A percentile compares a stretch with the other conserved stretches of the same genome.
phyloP scores from a whole-genome alignment of 345 rosid genomes.

The Schrenkiella parvula region DNA sequence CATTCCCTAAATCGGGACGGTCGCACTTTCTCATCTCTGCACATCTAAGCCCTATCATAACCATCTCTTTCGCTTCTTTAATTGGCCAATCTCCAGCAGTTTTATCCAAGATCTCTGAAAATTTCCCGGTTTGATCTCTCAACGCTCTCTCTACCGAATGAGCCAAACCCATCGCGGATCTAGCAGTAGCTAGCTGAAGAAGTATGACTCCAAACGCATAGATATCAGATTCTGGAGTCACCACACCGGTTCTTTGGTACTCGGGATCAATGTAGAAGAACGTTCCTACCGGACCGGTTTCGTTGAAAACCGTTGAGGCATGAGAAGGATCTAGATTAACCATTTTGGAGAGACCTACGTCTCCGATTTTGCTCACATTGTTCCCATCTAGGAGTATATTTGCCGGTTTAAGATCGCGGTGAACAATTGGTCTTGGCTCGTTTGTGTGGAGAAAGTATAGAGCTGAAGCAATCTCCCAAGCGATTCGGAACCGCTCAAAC shows the following conservation, averaged over 20 bases:
- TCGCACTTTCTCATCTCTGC: slow-evolving; percentile 72
- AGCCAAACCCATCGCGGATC: slow-evolving; percentile 65
- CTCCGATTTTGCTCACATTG: slow-evolving; percentile 85
- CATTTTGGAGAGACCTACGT: slow-evolving; percentile 77
- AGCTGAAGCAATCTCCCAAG: slow-evolving; percentile 86
- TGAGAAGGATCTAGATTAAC: slow-evolving; percentile 41
- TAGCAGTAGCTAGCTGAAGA: slow-evolving; percentile 70
- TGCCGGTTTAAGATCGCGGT: slow-evolving; percentile 90
- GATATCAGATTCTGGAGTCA: slow-evolving; percentile 71
- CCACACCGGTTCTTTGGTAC: slow-evolving; percentile 74
- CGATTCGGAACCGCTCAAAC: slow-evolving; percentile 69
- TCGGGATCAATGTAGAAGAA: slow-evolving; percentile 86
- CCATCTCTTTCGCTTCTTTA: slow-evolving; percentile 66
- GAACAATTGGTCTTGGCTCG: slow-evolving; percentile 72
- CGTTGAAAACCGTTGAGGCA: slow-evolving; percentile 41
- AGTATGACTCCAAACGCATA: slow-evolving; percentile 85
- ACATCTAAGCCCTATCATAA: slow-evolving; percentile 60
- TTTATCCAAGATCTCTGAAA: slow-evolving; percentile 55
- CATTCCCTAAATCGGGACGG: slow-evolving; percentile 62
- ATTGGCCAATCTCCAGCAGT: slow-evolving; percentile 78
- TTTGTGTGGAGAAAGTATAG: slow-evolving; percentile 70
- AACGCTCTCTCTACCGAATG: slow-evolving; percentile 67
- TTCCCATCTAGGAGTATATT: slow-evolving; percentile 78
- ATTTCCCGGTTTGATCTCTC: slow-evolving; percentile 39
- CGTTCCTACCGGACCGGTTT: slow-evolving; percentile 79